A percentile compares a stretch with the other conserved stretches of the same genome.
Conservation (phyloP, 2,329 filamentous ascomycete species). For the Xylaria sp. region DNA sequence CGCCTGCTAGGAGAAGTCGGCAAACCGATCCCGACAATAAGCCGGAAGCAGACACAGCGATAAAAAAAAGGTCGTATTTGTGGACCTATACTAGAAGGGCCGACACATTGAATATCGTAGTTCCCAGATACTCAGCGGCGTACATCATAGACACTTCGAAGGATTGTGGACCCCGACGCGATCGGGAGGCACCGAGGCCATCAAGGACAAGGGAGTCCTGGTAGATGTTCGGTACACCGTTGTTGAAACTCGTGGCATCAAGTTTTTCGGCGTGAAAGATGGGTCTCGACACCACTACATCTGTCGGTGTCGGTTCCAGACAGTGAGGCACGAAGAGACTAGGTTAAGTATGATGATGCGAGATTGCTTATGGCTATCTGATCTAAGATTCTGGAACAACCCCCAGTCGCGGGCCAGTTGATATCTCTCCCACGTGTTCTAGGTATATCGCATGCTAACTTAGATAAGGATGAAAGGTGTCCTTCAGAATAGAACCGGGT, state of each 20-base stretch:
- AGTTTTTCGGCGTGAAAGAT: neutral
- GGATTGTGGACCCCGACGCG: conserved; percentile 24
- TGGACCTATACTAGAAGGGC: neutral
- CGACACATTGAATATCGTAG: neutral
- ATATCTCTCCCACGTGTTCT: neutral
- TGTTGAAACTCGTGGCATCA: conserved; percentile 4
- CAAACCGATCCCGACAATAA: neutral
- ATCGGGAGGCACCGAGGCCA: conserved; percentile 6
- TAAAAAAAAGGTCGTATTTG: neutral
- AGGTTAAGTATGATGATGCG: no score
- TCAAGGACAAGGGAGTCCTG: conserved; percentile 7
- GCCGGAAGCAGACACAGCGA: neutral
- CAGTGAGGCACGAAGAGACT: neutral
- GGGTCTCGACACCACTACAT: neutral
- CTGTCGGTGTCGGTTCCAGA: neutral
- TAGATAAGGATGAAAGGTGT: neutral
- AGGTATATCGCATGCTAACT: neutral
- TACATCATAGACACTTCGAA: neutral
- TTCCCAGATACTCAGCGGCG: neutral
- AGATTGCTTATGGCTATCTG: neutral
- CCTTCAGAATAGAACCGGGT: no score
- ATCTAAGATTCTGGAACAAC: neutral
- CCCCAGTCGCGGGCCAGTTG: no score
- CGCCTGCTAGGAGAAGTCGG: neutral
- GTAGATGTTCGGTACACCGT: neutral